Conservation (phyloP, 352 stramenopile genomes). For the Phytophthora palmivora region DNA sequence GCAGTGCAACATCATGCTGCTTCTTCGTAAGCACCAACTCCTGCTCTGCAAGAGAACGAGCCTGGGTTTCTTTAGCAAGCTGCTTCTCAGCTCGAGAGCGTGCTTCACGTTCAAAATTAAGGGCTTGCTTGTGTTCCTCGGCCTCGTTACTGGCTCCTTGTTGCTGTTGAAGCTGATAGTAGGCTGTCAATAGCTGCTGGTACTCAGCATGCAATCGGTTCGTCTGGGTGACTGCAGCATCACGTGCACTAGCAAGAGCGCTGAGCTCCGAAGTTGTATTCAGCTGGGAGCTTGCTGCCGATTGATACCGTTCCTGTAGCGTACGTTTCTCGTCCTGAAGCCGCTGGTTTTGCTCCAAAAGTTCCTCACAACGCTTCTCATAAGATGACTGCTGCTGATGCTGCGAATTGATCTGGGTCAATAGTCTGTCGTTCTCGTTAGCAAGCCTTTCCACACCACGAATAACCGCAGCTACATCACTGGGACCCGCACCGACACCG, state of each 20-base stretch:
- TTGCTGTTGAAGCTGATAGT: conserved; percentile 73
- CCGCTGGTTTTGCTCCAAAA: conserved; percentile 64
- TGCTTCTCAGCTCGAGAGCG: conserved; percentile 66
- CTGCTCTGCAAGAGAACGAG: conserved; percentile 64
- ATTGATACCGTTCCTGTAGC: conserved; percentile 70
- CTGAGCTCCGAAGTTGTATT: conserved; percentile 62
- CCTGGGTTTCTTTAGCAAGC: conserved; percentile 65
- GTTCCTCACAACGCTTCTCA: conserved; percentile 75
- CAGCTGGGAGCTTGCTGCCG: conserved; percentile 56
- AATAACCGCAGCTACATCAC: conserved; percentile 67
- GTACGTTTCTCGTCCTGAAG: conserved; percentile 72
- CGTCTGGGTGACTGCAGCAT: conserved; percentile 75
- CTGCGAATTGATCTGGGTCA: conserved; percentile 82
- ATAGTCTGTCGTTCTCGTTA: conserved; percentile 74
- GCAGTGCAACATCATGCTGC: conserved; percentile 66
- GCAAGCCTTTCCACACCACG: conserved; percentile 78
- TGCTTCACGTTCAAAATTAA: conserved; percentile 71
- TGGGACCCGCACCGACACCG: conserved; percentile 39
- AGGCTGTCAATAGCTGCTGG: conserved; percentile 74
- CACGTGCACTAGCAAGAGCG: conserved; percentile 61
- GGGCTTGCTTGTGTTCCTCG: conserved; percentile 62
- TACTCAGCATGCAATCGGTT: conserved; percentile 80
- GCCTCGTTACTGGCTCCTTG: conserved; percentile 57
- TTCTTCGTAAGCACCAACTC: conserved; percentile 80
- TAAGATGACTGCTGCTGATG: conserved; percentile 76